A percentile compares a stretch with the other conserved stretches of the same genome.
Evolutionary conservation across 179 eudicot species (phyloP).

Genomic region (Pouteria campechiana): DNA sequence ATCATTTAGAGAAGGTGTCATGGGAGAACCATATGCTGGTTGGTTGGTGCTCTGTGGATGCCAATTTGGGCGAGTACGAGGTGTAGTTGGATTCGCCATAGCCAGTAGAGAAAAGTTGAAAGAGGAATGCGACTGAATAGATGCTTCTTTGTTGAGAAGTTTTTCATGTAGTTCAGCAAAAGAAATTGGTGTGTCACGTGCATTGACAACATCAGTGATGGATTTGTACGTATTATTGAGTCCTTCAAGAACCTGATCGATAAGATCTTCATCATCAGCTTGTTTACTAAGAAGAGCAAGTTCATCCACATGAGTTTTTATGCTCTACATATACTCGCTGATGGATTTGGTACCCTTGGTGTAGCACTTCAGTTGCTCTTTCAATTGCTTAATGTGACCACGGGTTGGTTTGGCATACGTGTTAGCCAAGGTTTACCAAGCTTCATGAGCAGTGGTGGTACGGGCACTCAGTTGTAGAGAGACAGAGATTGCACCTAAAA

Average conservation of each 20-base stretch:
- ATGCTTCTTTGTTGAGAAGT: not conserved
- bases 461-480: not conserved
- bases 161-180: constrained; percentile 3
- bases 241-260: not conserved
- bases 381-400: constrained; percentile 8
- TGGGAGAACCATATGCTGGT: not conserved
- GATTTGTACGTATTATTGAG: not conserved
- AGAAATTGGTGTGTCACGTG: not conserved
- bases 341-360: constrained; percentile 1
- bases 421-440: constrained; percentile 5
- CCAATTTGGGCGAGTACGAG: no score
- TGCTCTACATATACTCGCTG: not conserved
- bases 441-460: constrained; percentile 1
- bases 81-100: not conserved
- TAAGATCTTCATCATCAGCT: not conserved
- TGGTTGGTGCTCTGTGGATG: not conserved
- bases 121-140: not conserved
- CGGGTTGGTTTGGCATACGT: constrained; percentile 10
- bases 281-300: not conserved
- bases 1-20: no score
- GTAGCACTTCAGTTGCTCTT: not conserved
- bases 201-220: not conserved
- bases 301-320: not conserved
- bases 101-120: not conserved
- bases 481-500: not conserved